These are phyloP conservation scores for Aspergillus arachidicola DNA, from an alignment of 2,329 filamentous ascomycete genomes.

Conservation along the genomic window DNA sequence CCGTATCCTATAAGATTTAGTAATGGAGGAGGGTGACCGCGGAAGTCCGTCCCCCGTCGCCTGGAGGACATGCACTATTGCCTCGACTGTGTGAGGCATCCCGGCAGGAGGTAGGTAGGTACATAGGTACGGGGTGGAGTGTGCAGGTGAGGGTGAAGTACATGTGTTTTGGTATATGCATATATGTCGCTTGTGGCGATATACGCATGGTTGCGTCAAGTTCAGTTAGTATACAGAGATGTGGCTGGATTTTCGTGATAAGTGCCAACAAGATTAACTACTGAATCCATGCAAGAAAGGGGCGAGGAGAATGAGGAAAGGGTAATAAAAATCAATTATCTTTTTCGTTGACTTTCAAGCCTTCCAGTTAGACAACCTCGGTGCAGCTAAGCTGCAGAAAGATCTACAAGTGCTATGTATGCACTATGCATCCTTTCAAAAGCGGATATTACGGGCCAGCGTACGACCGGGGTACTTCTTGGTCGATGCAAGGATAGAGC, in stretches of 20 bases:
- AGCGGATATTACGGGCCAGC: neutral
- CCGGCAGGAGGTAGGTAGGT: neutral
- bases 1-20: neutral
- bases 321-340: neutral
- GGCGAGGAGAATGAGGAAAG: neutral
- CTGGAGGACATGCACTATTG: neutral
- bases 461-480: neutral
- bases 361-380: no score
- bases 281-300: neutral
- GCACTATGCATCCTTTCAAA: neutral
- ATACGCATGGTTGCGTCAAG: neutral
- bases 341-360: neutral
- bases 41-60: neutral
- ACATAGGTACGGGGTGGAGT: neutral
- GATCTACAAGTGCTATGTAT: conserved; percentile 2
- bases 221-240: neutral
- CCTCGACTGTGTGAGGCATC: neutral
- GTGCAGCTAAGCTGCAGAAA: neutral
- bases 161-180: neutral
- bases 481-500: neutral
- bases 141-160: neutral
- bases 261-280: neutral
- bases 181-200: neutral
- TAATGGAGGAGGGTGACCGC: neutral
- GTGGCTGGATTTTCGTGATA: neutral